Base-by-base conservation (phyloP, 2,329 filamentous ascomycete genomes). In the Trichoderma sp. region DNA sequence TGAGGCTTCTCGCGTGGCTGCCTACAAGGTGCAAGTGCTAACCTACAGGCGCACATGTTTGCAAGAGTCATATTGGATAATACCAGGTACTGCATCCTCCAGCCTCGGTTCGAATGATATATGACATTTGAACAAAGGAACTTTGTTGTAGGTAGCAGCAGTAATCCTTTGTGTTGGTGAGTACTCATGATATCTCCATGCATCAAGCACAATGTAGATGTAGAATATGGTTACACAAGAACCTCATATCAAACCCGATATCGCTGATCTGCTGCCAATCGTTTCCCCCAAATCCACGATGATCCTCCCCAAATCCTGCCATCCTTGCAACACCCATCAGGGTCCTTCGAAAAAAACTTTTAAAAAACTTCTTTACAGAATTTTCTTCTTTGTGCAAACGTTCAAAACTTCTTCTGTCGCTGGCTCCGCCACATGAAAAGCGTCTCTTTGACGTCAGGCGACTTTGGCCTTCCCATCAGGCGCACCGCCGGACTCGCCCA, bases 361-460 rank as follows among this genome's bases (percentile, higher is more conserved):
- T 8, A n/a, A 47, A 9, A 47, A 8, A 7, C 36, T 43, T 39
- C 36, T 43, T 43, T 43, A 17, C 36, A 43, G 36, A 43, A 7
- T 7, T 43, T 43, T 17, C 36, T 11, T 20, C 43, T 5, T 47
- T 47, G 43, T n/a, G 43, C 43, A 4, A 47, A n/a, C n/a, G 17
- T 47, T 8, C 43, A 58, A 28, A 28, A 26, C 13, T 34, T 34
- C 8, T n/a, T 39, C 36, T 65, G 36, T 53, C 8, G 36, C 57
- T 3, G 6, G 70, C 70, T 62, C 63, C 64, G 76, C 79, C 81
- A 85, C 87, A 87, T 36, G 58, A 43, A 30, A 61, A 47, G 43
- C 43, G 68, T 47, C 1, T 13, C 8, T 43, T 64, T 63, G 71
- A 71, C 68, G 71, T 72, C 71, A 72, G 71, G 71, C 68, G 71